Conservation (phyloP, 257 asterid genomes). For the Lavandula angustifolia region DNA sequence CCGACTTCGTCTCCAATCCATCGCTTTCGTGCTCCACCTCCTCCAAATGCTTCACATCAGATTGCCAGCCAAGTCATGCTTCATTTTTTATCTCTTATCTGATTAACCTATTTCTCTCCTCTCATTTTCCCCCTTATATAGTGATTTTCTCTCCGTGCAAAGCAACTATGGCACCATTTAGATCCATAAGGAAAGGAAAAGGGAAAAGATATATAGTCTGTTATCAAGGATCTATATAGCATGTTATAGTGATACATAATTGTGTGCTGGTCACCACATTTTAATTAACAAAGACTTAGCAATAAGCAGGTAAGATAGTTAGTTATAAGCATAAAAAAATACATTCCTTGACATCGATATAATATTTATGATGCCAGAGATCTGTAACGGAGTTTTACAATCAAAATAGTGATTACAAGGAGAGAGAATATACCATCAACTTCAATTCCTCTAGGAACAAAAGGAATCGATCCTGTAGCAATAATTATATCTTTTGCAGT, state of each 20-base stretch:
- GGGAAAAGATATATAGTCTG: neutral
- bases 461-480: slow-evolving; percentile 60
- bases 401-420: slow-evolving; percentile 6
- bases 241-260: neutral
- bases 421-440: slow-evolving; percentile 41
- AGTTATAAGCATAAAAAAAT: slow-evolving; percentile 6
- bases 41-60: too few relatives aligned
- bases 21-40: too few relatives aligned
- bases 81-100: neutral
- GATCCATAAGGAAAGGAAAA: neutral
- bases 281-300: neutral
- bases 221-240: neutral
- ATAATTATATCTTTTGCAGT: slow-evolving; percentile 51
- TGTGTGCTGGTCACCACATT: neutral
- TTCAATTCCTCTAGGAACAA: slow-evolving; percentile 56
- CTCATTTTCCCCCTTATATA: neutral
- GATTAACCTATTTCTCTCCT: neutral
- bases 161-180: neutral
- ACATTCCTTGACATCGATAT: slow-evolving; percentile 14
- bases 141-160: neutral
- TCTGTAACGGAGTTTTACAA: slow-evolving; percentile 8
- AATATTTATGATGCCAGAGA: slow-evolving; percentile 3
- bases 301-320: neutral
- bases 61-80: neutral
- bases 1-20: too few relatives aligned